Conservation (phyloP, 2,329 filamentous ascomycete genomes). For the Domatiomyces globalis region DNA sequence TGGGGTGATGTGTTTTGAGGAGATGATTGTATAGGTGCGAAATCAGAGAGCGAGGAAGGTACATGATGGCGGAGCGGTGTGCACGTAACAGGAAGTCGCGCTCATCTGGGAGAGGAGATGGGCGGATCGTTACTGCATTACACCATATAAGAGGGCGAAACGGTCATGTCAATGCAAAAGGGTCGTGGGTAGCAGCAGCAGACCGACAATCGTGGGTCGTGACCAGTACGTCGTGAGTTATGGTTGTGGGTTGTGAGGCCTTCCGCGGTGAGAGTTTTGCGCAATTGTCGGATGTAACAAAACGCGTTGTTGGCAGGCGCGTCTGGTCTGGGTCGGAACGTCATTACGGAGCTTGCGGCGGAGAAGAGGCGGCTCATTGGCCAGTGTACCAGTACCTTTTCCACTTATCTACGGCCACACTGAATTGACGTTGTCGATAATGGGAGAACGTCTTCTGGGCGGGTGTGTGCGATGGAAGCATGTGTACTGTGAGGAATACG, state of each 20-base stretch:
- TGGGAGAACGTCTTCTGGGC: too few relatives aligned
- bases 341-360: not conserved
- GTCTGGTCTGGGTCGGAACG: too few relatives aligned
- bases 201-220: not conserved
- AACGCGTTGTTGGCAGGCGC: not conserved
- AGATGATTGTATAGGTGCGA: constrained; percentile 86
- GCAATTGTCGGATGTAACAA: not conserved
- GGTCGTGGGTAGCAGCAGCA: not conserved
- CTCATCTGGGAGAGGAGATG: not conserved
- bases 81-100: not conserved
- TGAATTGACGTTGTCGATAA: too few relatives aligned
- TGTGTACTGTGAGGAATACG: too few relatives aligned
- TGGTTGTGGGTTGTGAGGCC: not conserved
- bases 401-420: too few relatives aligned
- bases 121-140: not conserved
- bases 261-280: not conserved
- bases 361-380: too few relatives aligned
- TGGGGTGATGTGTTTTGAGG: constrained; percentile 70
- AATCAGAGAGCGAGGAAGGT: constrained; percentile 79
- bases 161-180: not conserved
- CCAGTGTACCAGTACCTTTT: too few relatives aligned
- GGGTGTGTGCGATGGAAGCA: too few relatives aligned
- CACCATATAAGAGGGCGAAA: not conserved
- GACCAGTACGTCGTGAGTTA: not conserved
- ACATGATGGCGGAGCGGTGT: constrained; percentile 45